A percentile compares a stretch with the other conserved stretches of the same genome.
phyloP scores from a whole-genome alignment of 2,329 filamentous ascomycete species.

The Diaporthe humulicola region DNA sequence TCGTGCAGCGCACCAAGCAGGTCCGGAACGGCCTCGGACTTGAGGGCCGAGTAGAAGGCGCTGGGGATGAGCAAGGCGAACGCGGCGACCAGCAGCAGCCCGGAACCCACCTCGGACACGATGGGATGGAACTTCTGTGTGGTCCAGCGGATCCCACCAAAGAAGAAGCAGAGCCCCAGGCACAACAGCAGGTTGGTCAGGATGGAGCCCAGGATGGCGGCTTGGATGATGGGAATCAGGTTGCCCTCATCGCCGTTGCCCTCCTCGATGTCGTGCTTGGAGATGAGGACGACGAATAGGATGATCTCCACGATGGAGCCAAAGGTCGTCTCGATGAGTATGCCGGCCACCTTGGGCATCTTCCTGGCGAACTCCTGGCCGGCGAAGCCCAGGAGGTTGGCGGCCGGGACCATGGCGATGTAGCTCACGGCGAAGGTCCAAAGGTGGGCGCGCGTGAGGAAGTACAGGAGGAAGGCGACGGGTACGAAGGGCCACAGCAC shows the following conservation, averaged over 20 bases:
- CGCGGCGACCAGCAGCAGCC: constrained; percentile 79
- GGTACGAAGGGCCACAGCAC: constrained; percentile 82
- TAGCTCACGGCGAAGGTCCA: constrained; percentile 79
- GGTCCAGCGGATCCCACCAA: constrained; percentile 77
- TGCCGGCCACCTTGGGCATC: constrained; percentile 78
- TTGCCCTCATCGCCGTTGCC: constrained; percentile 27
- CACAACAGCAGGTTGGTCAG: constrained; percentile 86
- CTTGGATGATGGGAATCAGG: constrained; percentile 73
- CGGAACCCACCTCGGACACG: constrained; percentile 83
- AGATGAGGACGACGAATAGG: constrained; percentile 82
- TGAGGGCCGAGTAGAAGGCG: constrained; percentile 43
- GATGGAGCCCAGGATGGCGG: constrained; percentile 86
- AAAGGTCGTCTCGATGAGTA: constrained; percentile 73
- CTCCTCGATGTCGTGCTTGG: constrained; percentile 63
- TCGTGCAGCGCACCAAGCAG: background rate
- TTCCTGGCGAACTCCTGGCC: constrained; percentile 81
- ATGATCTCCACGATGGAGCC: constrained; percentile 86
- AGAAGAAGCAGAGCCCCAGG: constrained; percentile 83
- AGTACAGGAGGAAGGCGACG: constrained; percentile 74
- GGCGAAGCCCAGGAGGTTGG: constrained; percentile 81
- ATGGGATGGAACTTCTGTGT: constrained; percentile 80
- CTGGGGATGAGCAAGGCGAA: constrained; percentile 57
- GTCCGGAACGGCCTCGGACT: constrained; percentile 17
- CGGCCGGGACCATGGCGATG: constrained; percentile 82
- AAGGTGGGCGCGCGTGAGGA: constrained; percentile 60